Conservation (phyloP, 148 eudicot species). For the Gaultheria prostrata region DNA sequence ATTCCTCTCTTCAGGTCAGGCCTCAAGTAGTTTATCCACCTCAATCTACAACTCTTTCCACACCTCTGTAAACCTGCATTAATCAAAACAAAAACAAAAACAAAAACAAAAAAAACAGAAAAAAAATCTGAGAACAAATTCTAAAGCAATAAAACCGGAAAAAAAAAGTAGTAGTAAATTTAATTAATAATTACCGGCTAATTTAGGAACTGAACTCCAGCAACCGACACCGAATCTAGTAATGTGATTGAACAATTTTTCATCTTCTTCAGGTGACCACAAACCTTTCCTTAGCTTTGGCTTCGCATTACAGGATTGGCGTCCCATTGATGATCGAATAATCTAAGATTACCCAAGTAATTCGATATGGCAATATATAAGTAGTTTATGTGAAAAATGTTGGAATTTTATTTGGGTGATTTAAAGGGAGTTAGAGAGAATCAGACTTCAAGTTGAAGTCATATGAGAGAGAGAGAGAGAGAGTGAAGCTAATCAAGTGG, state of each 20-base stretch:
- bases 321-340: slow-evolving; percentile 31
- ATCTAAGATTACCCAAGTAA: background rate
- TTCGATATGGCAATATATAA: too few species aligned
- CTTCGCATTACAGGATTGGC: slow-evolving; percentile 44
- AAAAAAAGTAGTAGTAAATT: background rate
- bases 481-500: slow-evolving; percentile 62
- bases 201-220: slow-evolving; percentile 54
- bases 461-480: slow-evolving; percentile 23
- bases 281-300: slow-evolving; percentile 55
- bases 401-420: slow-evolving; percentile 12
- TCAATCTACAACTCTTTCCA: slow-evolving; percentile 81
- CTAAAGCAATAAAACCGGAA: too few species aligned
- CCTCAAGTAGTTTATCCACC: slow-evolving; percentile 87
- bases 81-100: background rate
- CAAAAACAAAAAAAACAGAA: background rate
- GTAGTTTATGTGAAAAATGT: slow-evolving; percentile 10
- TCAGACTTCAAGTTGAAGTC: slow-evolving; percentile 78
- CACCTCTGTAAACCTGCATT: slow-evolving; percentile 74
- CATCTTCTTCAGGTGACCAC: slow-evolving; percentile 56
- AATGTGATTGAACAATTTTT: slow-evolving; percentile 44
- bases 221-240: slow-evolving; percentile 45
- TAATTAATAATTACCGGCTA: too few species aligned
- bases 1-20: slow-evolving; percentile 89
- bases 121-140: background rate
- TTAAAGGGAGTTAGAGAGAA: slow-evolving; percentile 28